Evolutionary conservation across 2,329 filamentous ascomycete genomes (phyloP).

Genomic region (Pseudogymnoascus sp.): DNA sequence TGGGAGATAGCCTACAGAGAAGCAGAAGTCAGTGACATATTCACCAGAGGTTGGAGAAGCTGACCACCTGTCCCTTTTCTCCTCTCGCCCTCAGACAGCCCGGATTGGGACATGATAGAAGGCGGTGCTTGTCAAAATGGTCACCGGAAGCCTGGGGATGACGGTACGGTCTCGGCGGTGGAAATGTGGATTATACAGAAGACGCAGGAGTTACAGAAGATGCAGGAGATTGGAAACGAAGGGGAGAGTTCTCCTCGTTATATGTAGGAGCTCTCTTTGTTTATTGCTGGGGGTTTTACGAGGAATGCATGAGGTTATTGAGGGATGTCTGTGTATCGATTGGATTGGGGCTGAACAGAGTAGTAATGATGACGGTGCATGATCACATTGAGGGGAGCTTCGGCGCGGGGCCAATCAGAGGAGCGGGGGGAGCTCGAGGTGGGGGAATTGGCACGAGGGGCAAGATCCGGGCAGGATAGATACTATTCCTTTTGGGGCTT

Average conservation of each 20-base stretch:
- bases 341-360: background rate
- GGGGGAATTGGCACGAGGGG: background rate
- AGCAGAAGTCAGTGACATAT: background rate
- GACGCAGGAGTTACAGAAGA: too few relatives aligned
- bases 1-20: slow-evolving; percentile 23
- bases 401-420: background rate
- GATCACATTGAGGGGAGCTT: background rate
- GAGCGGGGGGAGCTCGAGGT: background rate
- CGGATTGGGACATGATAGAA: background rate
- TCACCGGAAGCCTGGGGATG: background rate
- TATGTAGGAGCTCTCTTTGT: background rate
- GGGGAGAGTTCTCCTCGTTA: background rate
- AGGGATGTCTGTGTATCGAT: background rate
- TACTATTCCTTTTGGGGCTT: background rate
- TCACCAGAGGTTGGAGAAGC: background rate
- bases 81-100: background rate
- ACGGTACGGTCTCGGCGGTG: background rate
- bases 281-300: background rate
- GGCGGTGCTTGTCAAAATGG: background rate
- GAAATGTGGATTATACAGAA: background rate
- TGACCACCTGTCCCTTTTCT: background rate
- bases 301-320: background rate
- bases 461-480: background rate
- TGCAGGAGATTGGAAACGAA: background rate
- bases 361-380: background rate